phyloP scores from a whole-genome alignment of 2,329 filamentous ascomycete genomes.

The Colletotrichum coccodes region DNA sequence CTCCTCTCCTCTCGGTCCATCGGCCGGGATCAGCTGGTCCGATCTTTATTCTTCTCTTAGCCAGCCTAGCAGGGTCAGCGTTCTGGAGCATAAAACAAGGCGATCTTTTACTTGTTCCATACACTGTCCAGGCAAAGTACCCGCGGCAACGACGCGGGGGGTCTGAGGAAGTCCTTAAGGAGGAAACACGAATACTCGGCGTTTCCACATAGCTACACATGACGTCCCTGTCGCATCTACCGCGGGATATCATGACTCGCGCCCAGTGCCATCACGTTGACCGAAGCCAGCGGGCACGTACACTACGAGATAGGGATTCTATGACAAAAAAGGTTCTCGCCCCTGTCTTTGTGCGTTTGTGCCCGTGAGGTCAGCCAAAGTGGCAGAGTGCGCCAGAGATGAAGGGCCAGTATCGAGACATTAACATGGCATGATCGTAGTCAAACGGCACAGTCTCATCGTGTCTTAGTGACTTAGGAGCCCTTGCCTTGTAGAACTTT shows the following conservation, averaged over 20 bases:
- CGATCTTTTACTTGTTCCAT: neutral
- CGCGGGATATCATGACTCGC: neutral
- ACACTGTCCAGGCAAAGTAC: too few relatives aligned
- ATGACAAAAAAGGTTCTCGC: neutral
- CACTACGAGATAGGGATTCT: neutral
- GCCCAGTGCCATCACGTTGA: neutral
- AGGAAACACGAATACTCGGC: neutral
- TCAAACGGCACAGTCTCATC: neutral
- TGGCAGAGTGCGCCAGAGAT: neutral
- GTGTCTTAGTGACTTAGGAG: neutral
- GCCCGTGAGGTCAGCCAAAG: neutral
- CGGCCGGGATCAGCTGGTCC: neutral
- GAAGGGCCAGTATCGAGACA: neutral
- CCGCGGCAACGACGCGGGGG: neutral
- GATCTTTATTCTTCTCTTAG: too few relatives aligned
- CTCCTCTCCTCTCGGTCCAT: neutral
- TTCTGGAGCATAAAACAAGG: neutral
- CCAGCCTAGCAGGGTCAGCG: neutral
- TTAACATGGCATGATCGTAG: neutral
- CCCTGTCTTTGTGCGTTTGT: neutral
- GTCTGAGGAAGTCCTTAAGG: neutral
- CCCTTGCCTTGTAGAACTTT: too few relatives aligned
- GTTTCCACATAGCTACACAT: neutral
- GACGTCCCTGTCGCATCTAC: neutral
- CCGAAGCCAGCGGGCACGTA: neutral